Base-by-base conservation (phyloP, 1,284 basidiomycete genomes). In the Malassezia furfur region DNA sequence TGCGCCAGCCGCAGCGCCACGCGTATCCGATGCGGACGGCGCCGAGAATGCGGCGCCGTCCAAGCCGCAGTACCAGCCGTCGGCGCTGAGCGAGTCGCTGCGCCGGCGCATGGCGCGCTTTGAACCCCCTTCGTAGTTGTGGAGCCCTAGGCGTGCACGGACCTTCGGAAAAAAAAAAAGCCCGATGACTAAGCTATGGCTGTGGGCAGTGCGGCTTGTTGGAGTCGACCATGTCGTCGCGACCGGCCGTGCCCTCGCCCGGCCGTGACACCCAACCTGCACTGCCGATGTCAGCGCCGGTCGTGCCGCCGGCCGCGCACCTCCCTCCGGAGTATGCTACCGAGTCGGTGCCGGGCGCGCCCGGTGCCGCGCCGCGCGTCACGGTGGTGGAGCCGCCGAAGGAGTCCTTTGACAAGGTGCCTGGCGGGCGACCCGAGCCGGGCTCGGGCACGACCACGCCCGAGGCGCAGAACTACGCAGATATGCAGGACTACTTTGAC, bases 401-500 rank as follows among this genome's bases (percentile, higher is more conserved):
- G 19, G 21, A 10, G 7, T 12, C 44, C 15, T 6, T 30, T 5
- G 44, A 10, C 14, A 10, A 15, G 14, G n/a, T 4, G n/a, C 44
- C 15, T 8, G 10, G 3, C 8, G 15, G 21, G 17, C 19, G 21
- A 1, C 17, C 41, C 5, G 30, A n/a, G 11, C 10, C 41, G 15
- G 21, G 19, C 22, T 12, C 25, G 12, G 41, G 30, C 11, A 28
- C 25, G 22, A 10, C 41, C 14, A 25, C 19, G 12, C 41, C 41
- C 12, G 19, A 21, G 22, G 8, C 21, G 22, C 25, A 31, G 12
- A n/a, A 15, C 3, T 25, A 21, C 10, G 25, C 11, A 10, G 17
- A 21, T n/a, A n/a, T n/a, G 25, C 25, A 30, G 17, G 70, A 68
- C 58, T 64, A 70, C 21, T 71, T 69, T 48, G 61, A 71, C 54